Conservation (phyloP, 23 red algal genomes). For the Gracilariopsis chorda region DNA sequence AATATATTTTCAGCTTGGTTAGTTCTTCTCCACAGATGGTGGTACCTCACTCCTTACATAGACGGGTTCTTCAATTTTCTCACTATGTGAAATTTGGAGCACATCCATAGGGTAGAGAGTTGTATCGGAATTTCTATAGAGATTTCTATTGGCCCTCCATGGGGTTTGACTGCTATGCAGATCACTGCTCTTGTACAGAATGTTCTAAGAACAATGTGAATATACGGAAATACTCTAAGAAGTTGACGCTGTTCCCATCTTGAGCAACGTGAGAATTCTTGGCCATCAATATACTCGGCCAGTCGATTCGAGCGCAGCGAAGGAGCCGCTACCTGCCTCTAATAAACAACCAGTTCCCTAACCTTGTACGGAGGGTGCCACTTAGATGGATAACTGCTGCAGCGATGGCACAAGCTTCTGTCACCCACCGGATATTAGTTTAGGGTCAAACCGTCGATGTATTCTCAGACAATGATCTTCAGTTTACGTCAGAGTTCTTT, state of each 20-base stretch:
- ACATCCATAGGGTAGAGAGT: neutral
- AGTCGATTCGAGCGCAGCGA: neutral
- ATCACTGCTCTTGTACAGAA: neutral
- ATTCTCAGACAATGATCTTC: conserved; percentile 25
- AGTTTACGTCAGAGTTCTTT: conserved; percentile 36
- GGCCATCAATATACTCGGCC: neutral
- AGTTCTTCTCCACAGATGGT: neutral
- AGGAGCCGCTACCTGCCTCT: neutral
- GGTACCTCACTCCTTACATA: neutral
- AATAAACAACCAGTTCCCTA: neutral
- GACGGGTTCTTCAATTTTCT: neutral
- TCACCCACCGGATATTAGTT: neutral
- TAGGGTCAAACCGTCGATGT: neutral
- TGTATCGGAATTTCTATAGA: neutral
- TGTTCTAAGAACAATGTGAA: neutral
- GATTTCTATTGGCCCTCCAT: neutral
- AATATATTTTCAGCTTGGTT: neutral
- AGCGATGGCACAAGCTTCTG: neutral
- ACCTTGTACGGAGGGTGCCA: neutral
- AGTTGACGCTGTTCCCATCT: neutral
- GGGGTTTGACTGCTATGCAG: neutral
- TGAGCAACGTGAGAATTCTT: neutral
- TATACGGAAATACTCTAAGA: neutral
- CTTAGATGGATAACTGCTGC: neutral
- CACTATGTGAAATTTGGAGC: conserved; percentile 2